Base-by-base conservation (phyloP, 805 yeast species). In the Metschnikowia peoriensis region DNA sequence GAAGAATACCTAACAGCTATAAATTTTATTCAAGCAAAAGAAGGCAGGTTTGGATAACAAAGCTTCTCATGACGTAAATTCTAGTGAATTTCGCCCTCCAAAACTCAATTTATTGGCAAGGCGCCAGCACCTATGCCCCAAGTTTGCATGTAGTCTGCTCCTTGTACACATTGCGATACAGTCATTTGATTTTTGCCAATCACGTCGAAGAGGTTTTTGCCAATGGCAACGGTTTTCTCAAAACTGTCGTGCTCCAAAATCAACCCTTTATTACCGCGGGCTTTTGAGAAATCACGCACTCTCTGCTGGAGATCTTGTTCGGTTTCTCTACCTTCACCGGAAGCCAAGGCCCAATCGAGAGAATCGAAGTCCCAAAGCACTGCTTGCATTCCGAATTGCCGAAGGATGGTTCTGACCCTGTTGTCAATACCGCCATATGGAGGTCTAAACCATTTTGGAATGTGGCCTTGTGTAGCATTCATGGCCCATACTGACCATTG, bases 401-500 rank as follows among this genome's bases (percentile, higher is more conserved):
- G 75, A 14, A 89, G 80, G 50, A 93, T 88, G 1, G 84, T 72
- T 52, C 98, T 74, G 0, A 93, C 87, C 49, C 98, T 74, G 66
- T 91, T 86, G 70, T 93, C 99, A 35, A 89, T 77, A 0, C 96
- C 97, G 0, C 98, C 99, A 65, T 89, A 93, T 0, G 99, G 99
- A 0, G 99, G 99, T 59, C 99, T 80, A 67, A 88, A 93, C 88
- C 93, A 93, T 63, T 86, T 86, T 7, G 99, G 99, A 9, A 88
- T 66, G 62, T 91, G 92, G 28, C 84, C 76, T 0, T 89, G 88
- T 0, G 97, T 91, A 1, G 97, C 97, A 71, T 93, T 92, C 91
- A 92, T 89, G 6, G 97, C 97, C 97, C 97, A 93, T 34, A 90
- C 83, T 1, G 96, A 85, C 99, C 99, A 93, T 68, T 92, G 86